These are phyloP conservation scores for Termitomyces heimii DNA, from an alignment of 768 basidiomycete species.

Conservation along the genomic window DNA sequence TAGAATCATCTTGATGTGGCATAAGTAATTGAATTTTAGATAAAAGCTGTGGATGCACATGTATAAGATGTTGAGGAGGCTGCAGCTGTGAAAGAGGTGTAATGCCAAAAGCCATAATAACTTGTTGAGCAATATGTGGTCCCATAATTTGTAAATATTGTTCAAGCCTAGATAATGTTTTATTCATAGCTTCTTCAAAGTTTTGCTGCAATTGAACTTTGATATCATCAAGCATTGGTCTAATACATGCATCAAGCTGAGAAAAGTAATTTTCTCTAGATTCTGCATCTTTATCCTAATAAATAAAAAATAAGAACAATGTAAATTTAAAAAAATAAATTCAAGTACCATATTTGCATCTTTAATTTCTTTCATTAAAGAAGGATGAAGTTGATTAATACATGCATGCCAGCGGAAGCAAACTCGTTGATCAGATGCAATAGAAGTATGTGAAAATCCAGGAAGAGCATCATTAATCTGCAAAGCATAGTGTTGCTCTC, in stretches of 20 bases:
- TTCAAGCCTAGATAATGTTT: background rate
- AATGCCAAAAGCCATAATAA: background rate
- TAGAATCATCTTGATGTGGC: background rate
- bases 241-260: background rate
- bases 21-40: background rate
- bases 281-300: background rate
- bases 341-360: no score
- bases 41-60: background rate
- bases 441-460: background rate
- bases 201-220: background rate
- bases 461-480: background rate
- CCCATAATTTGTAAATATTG: background rate
- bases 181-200: background rate
- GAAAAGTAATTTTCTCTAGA: background rate
- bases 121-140: background rate
- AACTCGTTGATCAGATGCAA: slow-evolving; percentile 1
- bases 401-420: slow-evolving; percentile 4
- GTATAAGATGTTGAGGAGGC: background rate
- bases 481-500: background rate
- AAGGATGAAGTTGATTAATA: slow-evolving; percentile 1
- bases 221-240: background rate
- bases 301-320: no score
- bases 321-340: no score
- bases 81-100: background rate
- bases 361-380: background rate